phyloP scores from a whole-genome alignment of 129 eudicot genomes.

The Centaurea solstitialis region DNA sequence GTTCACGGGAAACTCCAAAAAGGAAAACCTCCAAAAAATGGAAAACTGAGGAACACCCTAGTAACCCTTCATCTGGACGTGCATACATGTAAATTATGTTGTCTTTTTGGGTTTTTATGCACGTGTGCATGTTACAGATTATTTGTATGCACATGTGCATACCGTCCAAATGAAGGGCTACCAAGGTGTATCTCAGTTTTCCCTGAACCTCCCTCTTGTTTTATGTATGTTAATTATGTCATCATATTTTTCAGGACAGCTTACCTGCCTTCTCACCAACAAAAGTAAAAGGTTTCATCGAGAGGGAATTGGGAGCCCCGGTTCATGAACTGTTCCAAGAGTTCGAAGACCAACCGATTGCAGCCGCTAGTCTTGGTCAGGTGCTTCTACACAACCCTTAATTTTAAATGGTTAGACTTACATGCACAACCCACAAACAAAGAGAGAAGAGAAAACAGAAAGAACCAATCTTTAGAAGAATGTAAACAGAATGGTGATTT shows the following conservation, averaged over 20 bases:
- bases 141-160: no score
- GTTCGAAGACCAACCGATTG: constrained; percentile 91
- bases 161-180: no score
- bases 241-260: constrained; percentile 66
- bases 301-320: constrained; percentile 87
- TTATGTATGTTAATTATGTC: not conserved
- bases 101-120: no score
- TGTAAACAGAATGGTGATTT: not conserved
- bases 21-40: no score
- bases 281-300: constrained; percentile 68
- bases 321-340: constrained; percentile 67
- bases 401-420: not conserved
- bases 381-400: constrained; percentile 31
- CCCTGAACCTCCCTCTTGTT: no score
- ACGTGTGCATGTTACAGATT: no score
- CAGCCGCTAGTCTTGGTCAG: constrained; percentile 99
- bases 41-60: no score
- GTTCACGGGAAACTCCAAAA: no score
- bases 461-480: not conserved
- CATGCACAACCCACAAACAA: not conserved
- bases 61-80: no score
- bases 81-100: no score
- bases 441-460: not conserved
- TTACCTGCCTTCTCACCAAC: constrained; percentile 89
- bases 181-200: no score